Base-by-base conservation (phyloP, 179 eudicot genomes). In the Camellia oleifera region DNA sequence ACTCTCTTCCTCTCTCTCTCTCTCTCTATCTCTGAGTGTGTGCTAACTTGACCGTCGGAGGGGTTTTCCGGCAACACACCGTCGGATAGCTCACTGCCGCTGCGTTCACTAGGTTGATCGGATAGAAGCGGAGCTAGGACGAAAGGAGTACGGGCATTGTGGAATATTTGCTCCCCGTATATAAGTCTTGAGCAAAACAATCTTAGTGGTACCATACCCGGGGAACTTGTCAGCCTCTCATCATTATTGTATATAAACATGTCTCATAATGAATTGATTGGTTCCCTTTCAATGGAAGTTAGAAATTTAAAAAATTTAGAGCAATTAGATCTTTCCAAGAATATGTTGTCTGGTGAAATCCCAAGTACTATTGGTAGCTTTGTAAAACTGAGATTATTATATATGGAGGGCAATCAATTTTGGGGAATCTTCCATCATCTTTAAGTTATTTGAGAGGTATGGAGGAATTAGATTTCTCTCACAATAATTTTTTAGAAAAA, bases 301-400 rank as follows among this genome's bases (percentile, higher is more conserved):
- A 50, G 71, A 32, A 42, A 42, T n/a, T 45, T 17, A 20, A 46
- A n/a, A 70, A 80, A 66, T 44, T 64, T 86, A 1, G 54, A 15
- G 3, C 2, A 0, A 3, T 72, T 84, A 3, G 80, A 69, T 57
- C 32, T 82, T 44, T 86, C 86, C 0, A 7, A 52, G 0, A 83
- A 81, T 74, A 60, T 17, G 75, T 53, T 87, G 7, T 77, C 79
- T 3, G 86, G 89, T 71, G 44, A 74, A 44, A 79, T 81, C 12
- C 63, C 63, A 58, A 15, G 17, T 10, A 15, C 18, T 58, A 10
- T 66, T 66, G 69, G 69, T 17, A 32, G 44, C 13, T 20, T 7
- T 5, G 44, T 7, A 5, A 23, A 32, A 8, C 45, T 66, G 5
- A 9, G 44, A 2, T 1, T 5, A 23, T 11, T 66, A 20, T 9